Evolutionary conservation across 164 flowering plant species (phyloP).

Genomic region (Macadamia integrifolia): DNA sequence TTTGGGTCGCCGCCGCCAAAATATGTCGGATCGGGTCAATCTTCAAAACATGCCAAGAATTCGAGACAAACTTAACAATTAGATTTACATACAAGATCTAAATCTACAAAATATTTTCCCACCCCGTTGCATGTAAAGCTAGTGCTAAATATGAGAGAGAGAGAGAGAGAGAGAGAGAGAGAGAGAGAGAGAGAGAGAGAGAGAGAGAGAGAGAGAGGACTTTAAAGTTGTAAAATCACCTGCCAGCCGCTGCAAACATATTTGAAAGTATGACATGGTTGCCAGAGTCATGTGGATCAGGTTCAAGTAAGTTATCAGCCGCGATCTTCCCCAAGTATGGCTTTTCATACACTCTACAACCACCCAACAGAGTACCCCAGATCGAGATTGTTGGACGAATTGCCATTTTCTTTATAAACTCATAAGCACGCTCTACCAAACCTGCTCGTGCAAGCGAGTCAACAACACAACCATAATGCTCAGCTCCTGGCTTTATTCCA

Average conservation of each 20-base stretch:
- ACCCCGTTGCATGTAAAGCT: not conserved
- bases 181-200: no score
- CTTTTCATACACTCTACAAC: constrained; percentile 60
- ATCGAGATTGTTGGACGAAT: constrained; percentile 56
- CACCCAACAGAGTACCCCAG: constrained; percentile 85
- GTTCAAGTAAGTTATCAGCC: constrained; percentile 59
- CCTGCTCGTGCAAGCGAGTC: constrained; percentile 84
- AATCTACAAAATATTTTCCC: not conserved
- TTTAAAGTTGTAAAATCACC: constrained; percentile 26
- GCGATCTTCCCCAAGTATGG: constrained; percentile 64
- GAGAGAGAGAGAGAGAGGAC: no score
- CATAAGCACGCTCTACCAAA: constrained; percentile 60
- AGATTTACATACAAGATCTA: not conserved
- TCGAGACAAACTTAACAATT: no score
- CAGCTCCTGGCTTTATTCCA: constrained; percentile 62
- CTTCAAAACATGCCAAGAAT: no score
- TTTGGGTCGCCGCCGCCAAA: no score
- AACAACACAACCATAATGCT: constrained; percentile 90
- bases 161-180: not conserved
- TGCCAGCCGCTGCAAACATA: constrained; percentile 71
- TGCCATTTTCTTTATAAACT: constrained; percentile 58
- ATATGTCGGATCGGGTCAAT: no score
- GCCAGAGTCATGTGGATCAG: constrained; percentile 85
- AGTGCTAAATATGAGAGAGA: not conserved
- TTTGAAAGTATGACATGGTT: constrained; percentile 81